phyloP scores from a whole-genome alignment of 495 filamentous ascomycete genomes.

The Endocarpon pusillum region DNA sequence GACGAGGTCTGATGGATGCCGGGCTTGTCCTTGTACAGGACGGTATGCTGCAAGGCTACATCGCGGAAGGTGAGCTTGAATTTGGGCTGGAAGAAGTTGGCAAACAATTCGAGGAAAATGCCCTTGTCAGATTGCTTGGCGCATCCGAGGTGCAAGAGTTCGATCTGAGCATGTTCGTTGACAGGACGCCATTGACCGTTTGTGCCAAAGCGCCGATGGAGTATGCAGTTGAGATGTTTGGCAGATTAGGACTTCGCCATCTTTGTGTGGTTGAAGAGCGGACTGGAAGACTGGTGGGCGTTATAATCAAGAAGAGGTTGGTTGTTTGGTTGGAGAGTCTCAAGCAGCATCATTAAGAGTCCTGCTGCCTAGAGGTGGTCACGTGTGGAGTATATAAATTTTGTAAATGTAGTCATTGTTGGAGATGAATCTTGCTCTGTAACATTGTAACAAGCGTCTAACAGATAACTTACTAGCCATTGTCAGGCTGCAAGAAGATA shows the following conservation, averaged over 20 bases:
- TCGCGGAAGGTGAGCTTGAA: constrained; percentile 36
- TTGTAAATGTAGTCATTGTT: no score
- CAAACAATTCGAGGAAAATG: constrained; percentile 13
- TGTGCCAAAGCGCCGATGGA: constrained; percentile 36
- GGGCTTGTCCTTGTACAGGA: constrained; percentile 36
- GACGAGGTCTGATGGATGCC: constrained; percentile 35
- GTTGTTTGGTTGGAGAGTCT: constrained; percentile 18
- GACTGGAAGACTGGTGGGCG: constrained; percentile 19
- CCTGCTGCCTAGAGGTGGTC: no score
- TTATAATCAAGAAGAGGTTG: constrained; percentile 23
- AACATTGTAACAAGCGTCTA: no score
- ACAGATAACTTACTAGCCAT: no score
- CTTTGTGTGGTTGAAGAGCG: constrained; percentile 25
- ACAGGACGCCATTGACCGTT: constrained; percentile 33
- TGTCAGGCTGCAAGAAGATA: no score
- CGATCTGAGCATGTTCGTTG: constrained; percentile 30
- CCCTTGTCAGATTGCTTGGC: constrained; percentile 24
- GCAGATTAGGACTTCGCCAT: constrained; percentile 34
- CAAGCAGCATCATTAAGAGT: no score
- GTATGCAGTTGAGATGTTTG: constrained; percentile 41
- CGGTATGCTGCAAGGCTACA: constrained; percentile 33
- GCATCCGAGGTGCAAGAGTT: constrained; percentile 17
- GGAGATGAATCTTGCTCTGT: no score
- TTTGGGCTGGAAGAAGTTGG: constrained; percentile 28
- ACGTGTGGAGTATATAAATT: no score